Evolutionary conservation across 257 asterid species (phyloP), one percentile per base, ranked within the genome.

Genomic region (Knoxia roxburghii): DNA sequence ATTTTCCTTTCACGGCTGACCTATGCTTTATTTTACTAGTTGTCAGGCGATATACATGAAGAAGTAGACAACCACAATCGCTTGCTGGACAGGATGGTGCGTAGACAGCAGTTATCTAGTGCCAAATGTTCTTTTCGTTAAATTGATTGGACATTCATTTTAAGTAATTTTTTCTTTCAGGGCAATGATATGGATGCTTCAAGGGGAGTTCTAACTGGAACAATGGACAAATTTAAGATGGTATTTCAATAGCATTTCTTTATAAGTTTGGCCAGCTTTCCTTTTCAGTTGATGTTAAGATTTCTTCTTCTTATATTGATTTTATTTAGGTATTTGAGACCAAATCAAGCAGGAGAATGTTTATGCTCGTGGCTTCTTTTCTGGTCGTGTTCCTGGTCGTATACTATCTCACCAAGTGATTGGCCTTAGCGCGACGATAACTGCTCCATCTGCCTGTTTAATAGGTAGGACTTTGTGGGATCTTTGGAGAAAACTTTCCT

Each of bases 101-200:
- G 70, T 72, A 4, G 23, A 35, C 37, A 11, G 50, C 37, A 51
- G 43, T 49, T 18, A 6, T 6, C 13, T 7, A 32, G 50, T 26
- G 23, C 21, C 13, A 12, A 41, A 56, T 30, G 21, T 12, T 48
- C 35, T 60, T 67, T 51, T 35, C 26, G 0, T 18, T 51, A n/a
- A 24, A 6, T n/a, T 29, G 7, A 18, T 39, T 30, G 49, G 33
- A 65, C 27, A 11, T 37, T 49, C 24, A 61, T 32, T 35, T 48
- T 52, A 39, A 21, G 21, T 20, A 43, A 55, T 64, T 71, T 59
- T 23, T 63, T 71, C 55, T 24, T 72, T 46, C 67, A 92, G 98
- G 97, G 96, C 13, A 89, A 89, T 56, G 97, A 89, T 75, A 89
- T 92, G 98, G 98, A 92, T 82, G 69, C 95, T 73, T 92, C 98